Evolutionary conservation across 345 rosid species (phyloP).

Genomic region (Corchorus olitorius): DNA sequence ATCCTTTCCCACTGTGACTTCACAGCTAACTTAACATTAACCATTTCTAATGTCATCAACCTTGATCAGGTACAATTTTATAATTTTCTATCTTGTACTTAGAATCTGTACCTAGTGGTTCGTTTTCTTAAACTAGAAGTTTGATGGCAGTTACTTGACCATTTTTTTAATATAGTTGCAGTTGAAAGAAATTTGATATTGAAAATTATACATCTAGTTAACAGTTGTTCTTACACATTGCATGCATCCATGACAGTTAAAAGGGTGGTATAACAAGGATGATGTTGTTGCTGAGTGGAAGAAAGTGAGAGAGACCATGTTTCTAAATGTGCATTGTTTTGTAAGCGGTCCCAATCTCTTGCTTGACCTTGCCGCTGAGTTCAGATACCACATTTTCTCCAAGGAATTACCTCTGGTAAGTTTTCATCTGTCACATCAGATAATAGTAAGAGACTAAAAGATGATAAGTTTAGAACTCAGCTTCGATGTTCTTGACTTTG

Average conservation of each 20-base stretch:
- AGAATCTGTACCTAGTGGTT: not conserved
- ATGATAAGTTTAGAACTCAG: not conserved
- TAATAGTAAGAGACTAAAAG: not conserved
- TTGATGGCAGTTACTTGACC: not conserved
- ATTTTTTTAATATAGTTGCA: not conserved
- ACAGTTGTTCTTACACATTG: not conserved
- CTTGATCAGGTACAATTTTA: constrained; percentile 60
- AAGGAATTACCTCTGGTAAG: constrained; percentile 90
- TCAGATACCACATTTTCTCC: constrained; percentile 89
- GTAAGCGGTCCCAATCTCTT: constrained; percentile 74
- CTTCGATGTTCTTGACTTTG: not conserved
- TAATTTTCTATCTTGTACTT: constrained; percentile 1
- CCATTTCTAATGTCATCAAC: constrained; percentile 74
- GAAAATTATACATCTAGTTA: not conserved
- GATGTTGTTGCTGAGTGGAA: constrained; percentile 98
- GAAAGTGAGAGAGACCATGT: constrained; percentile 56
- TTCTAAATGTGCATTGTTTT: constrained; percentile 76
- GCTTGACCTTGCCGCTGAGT: constrained; percentile 78
- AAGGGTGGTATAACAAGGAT: constrained; percentile 88
- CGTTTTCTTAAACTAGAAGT: not conserved
- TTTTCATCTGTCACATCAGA: constrained; percentile 12
- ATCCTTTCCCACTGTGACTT: constrained; percentile 91
- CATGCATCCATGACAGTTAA: constrained; percentile 40
- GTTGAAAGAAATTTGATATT: not conserved
- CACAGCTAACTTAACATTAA: constrained; percentile 82